Evolutionary conservation across 2,329 filamentous ascomycete species (phyloP).

Genomic region (Lomentospora prolificans): DNA sequence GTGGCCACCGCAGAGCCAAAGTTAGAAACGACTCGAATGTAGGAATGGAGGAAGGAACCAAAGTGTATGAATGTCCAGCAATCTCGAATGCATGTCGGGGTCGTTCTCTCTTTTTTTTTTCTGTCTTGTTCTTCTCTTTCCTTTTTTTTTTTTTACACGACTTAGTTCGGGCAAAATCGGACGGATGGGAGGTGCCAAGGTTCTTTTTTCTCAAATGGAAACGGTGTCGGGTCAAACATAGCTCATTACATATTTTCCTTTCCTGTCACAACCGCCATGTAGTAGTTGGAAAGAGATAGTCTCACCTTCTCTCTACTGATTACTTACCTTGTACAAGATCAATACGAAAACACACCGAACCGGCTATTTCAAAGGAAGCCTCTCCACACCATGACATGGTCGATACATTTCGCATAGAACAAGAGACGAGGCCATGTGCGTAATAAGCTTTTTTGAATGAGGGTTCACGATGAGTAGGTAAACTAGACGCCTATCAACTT

Average conservation of each 20-base stretch:
- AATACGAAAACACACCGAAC: background rate
- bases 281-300: background rate
- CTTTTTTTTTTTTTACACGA: background rate
- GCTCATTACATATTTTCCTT: background rate
- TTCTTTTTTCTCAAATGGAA: background rate
- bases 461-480: too few species aligned
- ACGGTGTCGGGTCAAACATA: background rate
- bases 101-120: background rate
- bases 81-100: background rate
- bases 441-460: too few species aligned
- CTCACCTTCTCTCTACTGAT: background rate
- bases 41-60: background rate
- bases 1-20: background rate
- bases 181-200: too few species aligned
- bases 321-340: constrained; percentile 1
- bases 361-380: background rate
- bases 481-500: too few species aligned
- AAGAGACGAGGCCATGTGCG: too few species aligned
- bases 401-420: too few species aligned
- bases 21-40: too few species aligned
- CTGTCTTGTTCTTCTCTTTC: background rate
- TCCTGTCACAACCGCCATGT: background rate
- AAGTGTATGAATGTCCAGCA: constrained; percentile 1
- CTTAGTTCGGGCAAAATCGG: background rate
- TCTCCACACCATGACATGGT: too few species aligned